Evolutionary conservation across 805 yeast genomes (phyloP).

Genomic region (Kluyveromyces nonfermentans): DNA sequence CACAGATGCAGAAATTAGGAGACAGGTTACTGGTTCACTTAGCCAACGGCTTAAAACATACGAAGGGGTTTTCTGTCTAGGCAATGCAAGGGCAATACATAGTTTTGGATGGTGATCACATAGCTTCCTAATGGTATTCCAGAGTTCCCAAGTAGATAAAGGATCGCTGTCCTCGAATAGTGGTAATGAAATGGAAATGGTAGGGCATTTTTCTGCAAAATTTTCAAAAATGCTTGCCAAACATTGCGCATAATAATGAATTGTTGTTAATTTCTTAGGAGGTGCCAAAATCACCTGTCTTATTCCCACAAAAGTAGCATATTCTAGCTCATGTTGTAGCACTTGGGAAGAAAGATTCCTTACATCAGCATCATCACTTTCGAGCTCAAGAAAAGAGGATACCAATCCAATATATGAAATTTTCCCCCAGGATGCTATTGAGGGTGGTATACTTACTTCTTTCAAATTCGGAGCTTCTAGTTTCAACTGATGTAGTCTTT

Average conservation of each 20-base stretch:
- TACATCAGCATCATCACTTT: conserved; percentile 39
- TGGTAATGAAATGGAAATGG: conserved; percentile 40
- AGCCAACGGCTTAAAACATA: conserved; percentile 52
- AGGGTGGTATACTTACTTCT: conserved; percentile 27
- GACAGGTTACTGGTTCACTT: conserved; percentile 54
- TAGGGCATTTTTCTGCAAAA: conserved; percentile 24
- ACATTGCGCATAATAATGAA: conserved; percentile 41
- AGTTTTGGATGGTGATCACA: conserved; percentile 46
- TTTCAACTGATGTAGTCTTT: conserved; percentile 10
- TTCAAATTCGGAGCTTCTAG: conserved; percentile 27
- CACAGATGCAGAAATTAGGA: conserved; percentile 45
- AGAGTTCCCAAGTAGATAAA: conserved; percentile 63
- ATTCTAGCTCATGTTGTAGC: conserved; percentile 45
- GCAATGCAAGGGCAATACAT: conserved; percentile 69
- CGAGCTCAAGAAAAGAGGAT: conserved; percentile 65
- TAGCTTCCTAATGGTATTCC: conserved; percentile 54
- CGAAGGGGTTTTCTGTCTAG: conserved; percentile 46
- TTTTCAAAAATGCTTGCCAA: conserved; percentile 29
- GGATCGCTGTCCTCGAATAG: conserved; percentile 42
- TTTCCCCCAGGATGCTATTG: conserved; percentile 7
- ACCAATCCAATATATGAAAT: conserved; percentile 41
- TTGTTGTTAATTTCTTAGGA: conserved; percentile 46
- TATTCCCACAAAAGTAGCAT: conserved; percentile 52
- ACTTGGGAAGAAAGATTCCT: conserved; percentile 51
- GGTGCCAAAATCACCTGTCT: conserved; percentile 51